Conservation (phyloP, 441 rosid genomes). For the Mallotus repandus region DNA sequence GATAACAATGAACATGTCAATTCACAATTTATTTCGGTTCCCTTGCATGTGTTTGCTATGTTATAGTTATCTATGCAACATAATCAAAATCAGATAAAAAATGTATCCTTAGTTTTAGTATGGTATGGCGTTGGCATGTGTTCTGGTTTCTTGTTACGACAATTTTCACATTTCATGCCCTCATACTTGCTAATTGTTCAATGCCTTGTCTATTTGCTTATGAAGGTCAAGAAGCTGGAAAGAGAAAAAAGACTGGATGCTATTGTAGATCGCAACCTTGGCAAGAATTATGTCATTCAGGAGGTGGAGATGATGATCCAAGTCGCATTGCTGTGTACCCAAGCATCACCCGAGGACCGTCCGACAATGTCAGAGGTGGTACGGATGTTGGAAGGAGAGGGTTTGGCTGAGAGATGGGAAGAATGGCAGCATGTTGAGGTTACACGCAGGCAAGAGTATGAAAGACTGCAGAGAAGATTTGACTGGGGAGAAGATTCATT, state of each 20-base stretch:
- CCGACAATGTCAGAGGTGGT: slow-evolving; percentile 94
- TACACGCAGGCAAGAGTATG: slow-evolving; percentile 78
- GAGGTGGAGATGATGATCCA: slow-evolving; percentile 92
- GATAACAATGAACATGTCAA: slow-evolving; percentile 15
- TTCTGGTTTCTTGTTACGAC: background rate
- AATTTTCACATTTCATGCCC: slow-evolving; percentile 4
- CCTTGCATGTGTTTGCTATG: slow-evolving; percentile 9
- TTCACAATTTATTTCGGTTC: background rate
- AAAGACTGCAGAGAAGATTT: slow-evolving; percentile 76
- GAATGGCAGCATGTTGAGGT: slow-evolving; percentile 93
- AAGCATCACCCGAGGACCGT: slow-evolving; percentile 77
- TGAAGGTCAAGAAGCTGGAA: slow-evolving; percentile 87
- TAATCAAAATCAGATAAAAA: background rate
- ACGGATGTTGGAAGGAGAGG: slow-evolving; percentile 96
- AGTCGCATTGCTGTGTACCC: slow-evolving; percentile 88
- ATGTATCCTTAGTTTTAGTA: too few species aligned
- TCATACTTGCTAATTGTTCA: background rate
- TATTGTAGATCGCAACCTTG: slow-evolving; percentile 69
- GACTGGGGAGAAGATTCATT: slow-evolving; percentile 86
- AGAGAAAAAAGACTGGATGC: slow-evolving; percentile 77
- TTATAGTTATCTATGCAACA: slow-evolving; percentile 2
- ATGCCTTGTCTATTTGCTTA: slow-evolving; percentile 7
- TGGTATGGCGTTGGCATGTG: too few species aligned
- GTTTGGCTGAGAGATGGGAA: slow-evolving; percentile 96
- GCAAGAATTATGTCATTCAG: slow-evolving; percentile 41